A percentile compares a stretch with the other conserved stretches of the same genome.
Evolutionary conservation across 306 rosid species (phyloP).

Genomic region (Sophora flavescens): DNA sequence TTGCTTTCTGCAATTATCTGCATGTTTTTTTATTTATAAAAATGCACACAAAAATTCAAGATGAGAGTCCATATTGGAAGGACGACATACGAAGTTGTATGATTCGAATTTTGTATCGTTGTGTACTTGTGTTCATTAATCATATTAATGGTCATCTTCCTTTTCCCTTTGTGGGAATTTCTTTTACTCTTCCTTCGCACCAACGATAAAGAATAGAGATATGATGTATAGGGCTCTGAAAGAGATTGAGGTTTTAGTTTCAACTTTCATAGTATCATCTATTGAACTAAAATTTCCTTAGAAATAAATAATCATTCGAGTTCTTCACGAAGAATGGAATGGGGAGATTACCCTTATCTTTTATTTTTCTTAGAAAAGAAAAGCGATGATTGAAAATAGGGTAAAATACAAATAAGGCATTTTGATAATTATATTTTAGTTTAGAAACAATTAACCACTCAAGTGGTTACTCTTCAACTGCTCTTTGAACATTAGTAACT

Average conservation of each 20-base stretch:
- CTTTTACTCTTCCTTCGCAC: conserved; percentile 12
- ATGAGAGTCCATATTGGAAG: conserved; percentile 26
- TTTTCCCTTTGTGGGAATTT: conserved; percentile 1
- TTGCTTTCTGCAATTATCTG: conserved; percentile 24
- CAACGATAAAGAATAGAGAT: conserved; percentile 23
- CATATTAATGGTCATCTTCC: conserved; percentile 10
- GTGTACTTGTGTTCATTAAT: conserved; percentile 30
- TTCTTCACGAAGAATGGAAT: conserved; percentile 3
- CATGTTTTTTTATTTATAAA: not conserved
- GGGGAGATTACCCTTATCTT: not conserved
- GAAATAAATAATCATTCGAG: conserved; percentile 1
- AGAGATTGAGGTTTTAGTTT: conserved; percentile 23
- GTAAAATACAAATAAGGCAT: conserved; percentile 13
- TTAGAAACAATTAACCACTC: conserved; percentile 3
- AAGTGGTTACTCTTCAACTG: conserved; percentile 26
- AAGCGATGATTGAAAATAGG: not conserved
- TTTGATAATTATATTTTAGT: not conserved
- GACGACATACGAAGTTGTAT: not conserved
- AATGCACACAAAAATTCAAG: not conserved
- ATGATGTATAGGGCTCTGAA: conserved; percentile 6
- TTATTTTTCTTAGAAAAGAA: not conserved
- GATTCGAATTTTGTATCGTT: conserved; percentile 23
- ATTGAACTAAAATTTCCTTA: conserved; percentile 3
- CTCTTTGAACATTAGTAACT: not conserved
- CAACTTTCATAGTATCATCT: conserved; percentile 19